These are phyloP conservation scores for Hypoxylon sp. DNA, from an alignment of 2,329 filamentous ascomycete genomes.

Conservation along the genomic window DNA sequence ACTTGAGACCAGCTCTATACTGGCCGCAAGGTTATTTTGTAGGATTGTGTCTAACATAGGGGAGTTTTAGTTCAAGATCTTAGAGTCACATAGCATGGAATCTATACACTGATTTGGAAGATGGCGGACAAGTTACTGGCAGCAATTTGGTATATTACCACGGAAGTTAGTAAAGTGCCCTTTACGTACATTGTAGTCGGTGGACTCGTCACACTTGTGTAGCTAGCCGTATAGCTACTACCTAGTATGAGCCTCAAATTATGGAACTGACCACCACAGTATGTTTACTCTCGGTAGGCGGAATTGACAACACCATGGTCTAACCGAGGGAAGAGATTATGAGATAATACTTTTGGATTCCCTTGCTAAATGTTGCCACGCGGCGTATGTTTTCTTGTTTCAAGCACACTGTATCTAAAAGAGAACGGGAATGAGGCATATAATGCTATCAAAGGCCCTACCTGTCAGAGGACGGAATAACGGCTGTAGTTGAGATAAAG, in stretches of 20 bases:
- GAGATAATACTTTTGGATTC: background rate
- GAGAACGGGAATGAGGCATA: background rate
- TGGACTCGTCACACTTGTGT: background rate
- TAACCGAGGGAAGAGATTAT: background rate
- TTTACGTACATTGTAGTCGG: background rate
- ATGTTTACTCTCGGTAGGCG: background rate
- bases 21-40: background rate
- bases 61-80: constrained; percentile 9
- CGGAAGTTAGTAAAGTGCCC: constrained; percentile 4
- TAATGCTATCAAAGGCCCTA: background rate
- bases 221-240: background rate
- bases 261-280: background rate
- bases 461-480: background rate
- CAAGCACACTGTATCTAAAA: background rate
- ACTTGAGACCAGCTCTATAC: background rate
- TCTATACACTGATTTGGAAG: background rate
- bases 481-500: background rate
- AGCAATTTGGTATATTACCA: background rate
- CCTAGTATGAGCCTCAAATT: constrained; percentile 2
- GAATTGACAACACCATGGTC: background rate
- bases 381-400: background rate
- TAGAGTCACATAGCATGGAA: background rate
- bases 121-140: background rate
- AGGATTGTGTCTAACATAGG: background rate
- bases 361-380: background rate